Conservation (phyloP, 2,329 filamentous ascomycete species). For the Claviceps monticola region DNA sequence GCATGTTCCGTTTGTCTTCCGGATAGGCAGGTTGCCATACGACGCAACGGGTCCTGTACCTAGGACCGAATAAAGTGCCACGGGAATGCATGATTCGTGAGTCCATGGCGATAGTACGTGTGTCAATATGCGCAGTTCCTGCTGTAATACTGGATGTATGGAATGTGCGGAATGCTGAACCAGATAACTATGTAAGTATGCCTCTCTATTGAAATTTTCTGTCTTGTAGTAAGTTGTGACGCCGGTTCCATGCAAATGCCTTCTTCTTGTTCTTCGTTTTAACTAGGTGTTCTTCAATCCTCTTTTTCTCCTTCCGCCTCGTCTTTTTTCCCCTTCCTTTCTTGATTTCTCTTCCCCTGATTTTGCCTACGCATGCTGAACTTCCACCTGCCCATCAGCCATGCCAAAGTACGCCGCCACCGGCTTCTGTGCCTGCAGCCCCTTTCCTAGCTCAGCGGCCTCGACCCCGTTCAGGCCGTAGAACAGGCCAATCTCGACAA, state of each 20-base stretch:
- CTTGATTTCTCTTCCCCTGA: background rate
- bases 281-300: background rate
- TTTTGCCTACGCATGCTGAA: conserved; percentile 11
- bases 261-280: background rate
- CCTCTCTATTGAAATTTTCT: background rate
- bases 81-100: too few species aligned
- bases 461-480: conserved; percentile 65
- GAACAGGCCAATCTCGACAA: conserved; percentile 88
- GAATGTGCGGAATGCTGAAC: too few species aligned
- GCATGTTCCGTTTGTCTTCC: too few species aligned
- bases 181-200: too few species aligned
- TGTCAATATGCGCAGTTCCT: too few species aligned
- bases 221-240: background rate
- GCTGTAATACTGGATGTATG: too few species aligned
- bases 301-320: background rate
- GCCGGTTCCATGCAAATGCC: background rate
- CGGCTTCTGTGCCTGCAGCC: conserved; percentile 71
- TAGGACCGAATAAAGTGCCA: too few species aligned
- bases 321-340: background rate
- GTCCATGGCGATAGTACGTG: too few species aligned
- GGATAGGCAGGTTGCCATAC: too few species aligned
- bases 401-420: conserved; percentile 92
- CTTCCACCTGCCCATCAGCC: conserved; percentile 51
- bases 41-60: too few species aligned
- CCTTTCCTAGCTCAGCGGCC: conserved; percentile 35